These are phyloP conservation scores for Thelonectria blattea DNA, from an alignment of 2,329 filamentous ascomycete genomes.

Conservation along the genomic window DNA sequence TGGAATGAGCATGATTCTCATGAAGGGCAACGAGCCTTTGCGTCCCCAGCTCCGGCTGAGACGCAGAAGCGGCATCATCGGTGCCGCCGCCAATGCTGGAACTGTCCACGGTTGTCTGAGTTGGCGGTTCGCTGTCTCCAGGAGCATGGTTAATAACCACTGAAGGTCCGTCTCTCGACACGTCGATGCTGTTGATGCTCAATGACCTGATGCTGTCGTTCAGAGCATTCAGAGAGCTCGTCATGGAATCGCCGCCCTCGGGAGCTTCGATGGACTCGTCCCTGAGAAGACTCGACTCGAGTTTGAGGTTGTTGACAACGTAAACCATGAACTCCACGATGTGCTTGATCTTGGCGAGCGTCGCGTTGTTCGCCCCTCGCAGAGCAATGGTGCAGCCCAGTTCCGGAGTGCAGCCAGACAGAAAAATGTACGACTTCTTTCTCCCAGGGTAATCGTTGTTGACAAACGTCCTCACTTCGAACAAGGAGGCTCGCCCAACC, in stretches of 20 bases:
- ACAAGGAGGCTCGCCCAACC: constrained; percentile 81
- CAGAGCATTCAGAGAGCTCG: constrained; percentile 49
- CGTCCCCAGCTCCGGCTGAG: constrained; percentile 32
- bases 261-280: constrained; percentile 91
- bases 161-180: constrained; percentile 38
- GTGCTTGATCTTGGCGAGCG: constrained; percentile 81
- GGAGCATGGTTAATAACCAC: constrained; percentile 45
- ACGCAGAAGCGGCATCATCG: constrained; percentile 38
- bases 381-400: constrained; percentile 95
- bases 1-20: constrained; percentile 51
- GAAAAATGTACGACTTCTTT: constrained; percentile 94
- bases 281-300: constrained; percentile 92
- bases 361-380: constrained; percentile 75
- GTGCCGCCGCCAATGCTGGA: constrained; percentile 35
- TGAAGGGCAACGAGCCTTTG: constrained; percentile 46
- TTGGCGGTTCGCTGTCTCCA: constrained; percentile 46
- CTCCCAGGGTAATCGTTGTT: constrained; percentile 73
- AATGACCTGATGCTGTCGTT: constrained; percentile 47
- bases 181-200: constrained; percentile 41
- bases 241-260: constrained; percentile 53
- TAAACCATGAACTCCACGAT: constrained; percentile 99
- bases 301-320: constrained; percentile 95
- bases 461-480: constrained; percentile 95
- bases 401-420: constrained; percentile 87
- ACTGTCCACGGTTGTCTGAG: constrained; percentile 43